Evolutionary conservation across 805 yeast genomes (phyloP), one percentile per base, ranked within the genome.

Genomic region (Kuraishia floccosa): DNA sequence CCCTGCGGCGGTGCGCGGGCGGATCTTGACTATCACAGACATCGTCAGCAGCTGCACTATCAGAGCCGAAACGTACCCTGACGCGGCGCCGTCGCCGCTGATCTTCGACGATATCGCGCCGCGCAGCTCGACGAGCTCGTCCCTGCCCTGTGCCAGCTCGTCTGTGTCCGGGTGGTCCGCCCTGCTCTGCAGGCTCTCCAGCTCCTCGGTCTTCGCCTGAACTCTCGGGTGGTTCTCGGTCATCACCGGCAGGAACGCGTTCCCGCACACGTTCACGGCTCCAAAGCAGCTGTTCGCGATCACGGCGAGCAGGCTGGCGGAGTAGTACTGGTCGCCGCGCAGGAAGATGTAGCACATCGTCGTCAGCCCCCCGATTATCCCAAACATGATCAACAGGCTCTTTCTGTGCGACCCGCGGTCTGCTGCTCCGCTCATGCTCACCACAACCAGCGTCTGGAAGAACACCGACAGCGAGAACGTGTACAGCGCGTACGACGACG

Each of bases 221-320:
- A 17, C 30, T 34, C 21, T 41, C 44, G 15, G 54, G 30, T 58
- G 57, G 35, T 66, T 65, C 11, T 63, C 52, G 2, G 73, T 79
- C 23, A 81, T 50, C 1, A 69, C 60, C 0, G 91, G 86, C 26
- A 81, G 49, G 39, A 72, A 70, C 1, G 91, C 76, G 48, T 81
- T 82, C 5, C 86, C 87, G 40, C 86, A 78, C 8, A 81, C 89
- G 33, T 76, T 76, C 3, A 77, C 84, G 6, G 80, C 83, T 1
- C 93, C 93, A 50, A 71, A 81, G 15, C 80, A 68, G 11, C 78
- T 61, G 42, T 78, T 81, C 1, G 84, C 77, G 0, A 74, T 30
- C 5, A 79, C 63, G 11, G 82, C 78, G 11, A 76, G 50, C 1
- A 70, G 15, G 0, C 61, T 50, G 1, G 78, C 74, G n/a, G 60